A percentile compares a stretch with the other conserved stretches of the same genome.
phyloP scores from a whole-genome alignment of 352 stramenopile genomes.

The Bremia lactucae region DNA sequence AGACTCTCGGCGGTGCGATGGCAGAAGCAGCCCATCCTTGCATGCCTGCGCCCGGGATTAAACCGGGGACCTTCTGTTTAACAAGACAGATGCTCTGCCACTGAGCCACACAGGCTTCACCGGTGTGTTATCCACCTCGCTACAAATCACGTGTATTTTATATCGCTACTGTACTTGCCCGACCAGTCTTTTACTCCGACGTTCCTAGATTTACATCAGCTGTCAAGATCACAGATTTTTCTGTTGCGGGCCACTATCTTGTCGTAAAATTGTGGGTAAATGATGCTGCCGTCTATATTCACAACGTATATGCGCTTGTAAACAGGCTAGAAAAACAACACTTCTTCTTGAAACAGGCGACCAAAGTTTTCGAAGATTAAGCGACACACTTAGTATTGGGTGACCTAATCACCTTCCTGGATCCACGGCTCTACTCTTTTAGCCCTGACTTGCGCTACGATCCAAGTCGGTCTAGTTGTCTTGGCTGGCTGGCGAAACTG shows the following conservation, averaged over 20 bases:
- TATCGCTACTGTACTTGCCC: too few relatives aligned
- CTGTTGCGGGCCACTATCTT: neutral
- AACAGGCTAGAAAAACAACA: neutral
- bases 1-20: neutral
- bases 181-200: neutral
- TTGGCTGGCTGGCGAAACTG: neutral
- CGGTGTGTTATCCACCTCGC: too few relatives aligned
- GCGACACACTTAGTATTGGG: neutral
- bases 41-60: neutral
- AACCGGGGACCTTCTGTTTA: neutral
- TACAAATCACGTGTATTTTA: too few relatives aligned
- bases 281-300: neutral
- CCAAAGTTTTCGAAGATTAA: neutral
- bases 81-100: conserved; percentile 1
- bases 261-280: neutral
- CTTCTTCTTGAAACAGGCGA: neutral
- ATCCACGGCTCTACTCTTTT: neutral
- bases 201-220: neutral
- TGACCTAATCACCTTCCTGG: neutral
- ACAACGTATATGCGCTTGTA: neutral
- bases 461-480: neutral
- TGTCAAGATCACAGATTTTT: neutral
- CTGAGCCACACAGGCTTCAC: neutral
- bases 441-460: neutral
- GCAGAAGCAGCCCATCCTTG: neutral